These are phyloP conservation scores for Pichia rugopelliculosa DNA, from an alignment of 805 yeast species.

Conservation along the genomic window DNA sequence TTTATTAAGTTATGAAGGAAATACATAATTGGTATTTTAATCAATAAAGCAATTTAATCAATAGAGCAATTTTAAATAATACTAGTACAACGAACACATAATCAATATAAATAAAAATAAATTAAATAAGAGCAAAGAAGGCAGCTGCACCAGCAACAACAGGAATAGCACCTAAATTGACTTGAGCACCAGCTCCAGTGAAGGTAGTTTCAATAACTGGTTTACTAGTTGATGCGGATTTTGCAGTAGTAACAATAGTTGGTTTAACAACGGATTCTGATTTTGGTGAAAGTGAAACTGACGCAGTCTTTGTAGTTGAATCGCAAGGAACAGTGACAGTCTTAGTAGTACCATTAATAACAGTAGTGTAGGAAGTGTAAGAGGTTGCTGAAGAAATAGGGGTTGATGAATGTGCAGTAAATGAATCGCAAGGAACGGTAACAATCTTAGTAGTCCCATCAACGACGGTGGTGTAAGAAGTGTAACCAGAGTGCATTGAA, in stretches of 20 bases:
- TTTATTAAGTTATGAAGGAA: too few relatives aligned
- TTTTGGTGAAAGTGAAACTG: neutral
- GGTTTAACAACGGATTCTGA: neutral
- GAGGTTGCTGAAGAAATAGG: constrained; percentile 1
- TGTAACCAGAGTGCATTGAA: too few relatives aligned
- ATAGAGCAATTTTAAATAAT: too few relatives aligned
- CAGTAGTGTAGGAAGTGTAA: constrained; percentile 10
- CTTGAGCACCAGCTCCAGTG: neutral
- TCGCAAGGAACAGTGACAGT: constrained; percentile 7
- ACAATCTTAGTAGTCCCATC: too few relatives aligned
- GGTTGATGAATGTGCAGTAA: too few relatives aligned
- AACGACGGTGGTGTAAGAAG: too few relatives aligned
- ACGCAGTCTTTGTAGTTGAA: neutral
- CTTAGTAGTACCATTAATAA: constrained; percentile 5
- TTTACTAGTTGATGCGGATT: neutral
- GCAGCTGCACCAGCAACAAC: neutral
- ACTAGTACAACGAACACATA: too few relatives aligned
- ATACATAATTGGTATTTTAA: too few relatives aligned
- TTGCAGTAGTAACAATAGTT: neutral
- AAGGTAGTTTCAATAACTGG: neutral
- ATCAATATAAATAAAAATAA: neutral
- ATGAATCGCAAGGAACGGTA: too few relatives aligned
- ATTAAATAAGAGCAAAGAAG: neutral
- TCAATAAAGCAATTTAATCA: too few relatives aligned
- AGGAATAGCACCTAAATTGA: neutral